phyloP scores from a whole-genome alignment of 192 early-diverging fungal genomes.

The Entomortierella lignicola region DNA sequence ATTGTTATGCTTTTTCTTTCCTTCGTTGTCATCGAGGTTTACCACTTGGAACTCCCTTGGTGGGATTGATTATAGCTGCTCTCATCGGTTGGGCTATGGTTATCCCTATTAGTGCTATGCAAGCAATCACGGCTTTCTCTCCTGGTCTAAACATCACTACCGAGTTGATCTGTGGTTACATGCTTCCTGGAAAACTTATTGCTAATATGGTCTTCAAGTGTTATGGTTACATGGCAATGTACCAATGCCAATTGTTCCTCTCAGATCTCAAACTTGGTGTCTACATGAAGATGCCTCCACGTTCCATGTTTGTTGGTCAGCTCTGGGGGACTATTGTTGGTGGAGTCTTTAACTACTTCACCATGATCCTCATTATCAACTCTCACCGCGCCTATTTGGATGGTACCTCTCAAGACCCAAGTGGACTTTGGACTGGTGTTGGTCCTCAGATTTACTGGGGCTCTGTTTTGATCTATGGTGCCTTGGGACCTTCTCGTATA shows the following conservation, averaged over 20 bases:
- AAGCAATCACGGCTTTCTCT: constrained; percentile 64
- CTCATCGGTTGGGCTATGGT: constrained; percentile 55
- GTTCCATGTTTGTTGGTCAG: constrained; percentile 71
- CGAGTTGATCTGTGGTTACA: constrained; percentile 68
- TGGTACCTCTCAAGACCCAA: too few species aligned
- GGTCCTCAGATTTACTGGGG: too few species aligned
- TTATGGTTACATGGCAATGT: constrained; percentile 67
- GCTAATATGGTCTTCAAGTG: constrained; percentile 72
- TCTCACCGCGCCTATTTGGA: too few species aligned
- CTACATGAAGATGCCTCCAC: constrained; percentile 48
- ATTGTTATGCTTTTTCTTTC: constrained; percentile 44
- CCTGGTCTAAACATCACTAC: constrained; percentile 68
- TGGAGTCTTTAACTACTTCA: constrained; percentile 63
- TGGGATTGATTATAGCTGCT: constrained; percentile 61
- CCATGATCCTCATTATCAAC: constrained; percentile 58
- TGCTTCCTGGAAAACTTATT: constrained; percentile 66
- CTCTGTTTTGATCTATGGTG: too few species aligned
- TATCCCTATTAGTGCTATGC: constrained; percentile 69
- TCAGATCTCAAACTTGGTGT: constrained; percentile 77
- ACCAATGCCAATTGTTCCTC: constrained; percentile 79
- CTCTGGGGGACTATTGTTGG: constrained; percentile 69
- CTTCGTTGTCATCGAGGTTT: constrained; percentile 48
- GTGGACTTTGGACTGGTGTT: too few species aligned
- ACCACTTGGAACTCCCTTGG: constrained; percentile 60
- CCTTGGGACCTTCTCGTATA: too few species aligned